phyloP scores from a whole-genome alignment of 352 stramenopile genomes.

The Stephanocyclus meneghinianus region DNA sequence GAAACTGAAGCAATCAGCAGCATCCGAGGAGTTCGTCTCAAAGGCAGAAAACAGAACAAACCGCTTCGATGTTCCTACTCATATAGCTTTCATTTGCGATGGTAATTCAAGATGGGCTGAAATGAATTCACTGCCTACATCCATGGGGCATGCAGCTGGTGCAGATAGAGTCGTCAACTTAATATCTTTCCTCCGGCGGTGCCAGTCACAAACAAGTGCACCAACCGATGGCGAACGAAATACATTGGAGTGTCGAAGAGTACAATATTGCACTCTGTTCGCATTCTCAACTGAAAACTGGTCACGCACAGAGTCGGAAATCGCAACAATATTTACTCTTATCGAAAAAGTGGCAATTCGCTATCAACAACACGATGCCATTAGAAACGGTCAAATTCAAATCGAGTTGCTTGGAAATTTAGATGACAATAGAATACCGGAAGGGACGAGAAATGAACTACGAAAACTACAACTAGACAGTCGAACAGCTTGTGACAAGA shows the following conservation, averaged over 20 bases:
- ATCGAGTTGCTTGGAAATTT: slow-evolving; percentile 65
- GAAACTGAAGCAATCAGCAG: not conserved
- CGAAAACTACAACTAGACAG: slow-evolving; percentile 67
- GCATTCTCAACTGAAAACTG: slow-evolving; percentile 97
- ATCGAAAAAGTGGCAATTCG: slow-evolving; percentile 89
- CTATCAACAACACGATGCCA: slow-evolving; percentile 86
- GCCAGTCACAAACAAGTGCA: slow-evolving; percentile 2
- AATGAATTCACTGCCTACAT: slow-evolving; percentile 64
- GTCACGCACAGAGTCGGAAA: slow-evolving; percentile 88
- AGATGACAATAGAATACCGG: slow-evolving; percentile 60
- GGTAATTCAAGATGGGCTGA: slow-evolving; percentile 92
- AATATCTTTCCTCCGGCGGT: slow-evolving; percentile 77
- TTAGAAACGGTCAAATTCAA: slow-evolving; percentile 41
- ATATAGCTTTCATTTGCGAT: slow-evolving; percentile 96
- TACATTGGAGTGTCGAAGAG: slow-evolving; percentile 37
- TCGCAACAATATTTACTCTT: slow-evolving; percentile 82
- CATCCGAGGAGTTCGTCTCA: not conserved
- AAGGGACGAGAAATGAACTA: slow-evolving; percentile 32
- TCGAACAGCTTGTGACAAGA: slow-evolving; percentile 69
- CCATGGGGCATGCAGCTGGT: slow-evolving; percentile 87
- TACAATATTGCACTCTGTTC: slow-evolving; percentile 91
- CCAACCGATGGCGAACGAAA: not conserved
- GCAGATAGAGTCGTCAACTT: slow-evolving; percentile 89
- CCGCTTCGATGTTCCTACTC: slow-evolving; percentile 45
- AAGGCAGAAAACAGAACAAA: not conserved